Evolutionary conservation across 306 rosid species (phyloP).

Genomic region (Cicer arietinum): DNA sequence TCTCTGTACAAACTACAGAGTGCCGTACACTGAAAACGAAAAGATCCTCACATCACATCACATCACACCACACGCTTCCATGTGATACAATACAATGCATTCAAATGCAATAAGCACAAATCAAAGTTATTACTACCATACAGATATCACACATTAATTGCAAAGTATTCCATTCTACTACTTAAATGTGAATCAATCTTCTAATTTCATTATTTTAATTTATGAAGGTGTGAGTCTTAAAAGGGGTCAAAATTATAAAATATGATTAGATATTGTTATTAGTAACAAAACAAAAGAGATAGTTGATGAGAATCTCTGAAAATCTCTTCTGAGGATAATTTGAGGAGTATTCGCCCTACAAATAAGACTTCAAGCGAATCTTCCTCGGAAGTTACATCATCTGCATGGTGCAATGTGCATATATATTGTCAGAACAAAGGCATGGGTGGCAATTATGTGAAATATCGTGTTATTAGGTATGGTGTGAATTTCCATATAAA

Average conservation of each 20-base stretch:
- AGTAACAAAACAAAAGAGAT: too few species aligned
- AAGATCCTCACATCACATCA: background rate
- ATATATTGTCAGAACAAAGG: slow-evolving; percentile 32
- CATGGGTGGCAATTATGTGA: slow-evolving; percentile 28
- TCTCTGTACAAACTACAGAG: slow-evolving; percentile 24
- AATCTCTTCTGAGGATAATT: too few species aligned
- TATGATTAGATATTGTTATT: too few species aligned
- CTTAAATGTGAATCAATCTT: background rate
- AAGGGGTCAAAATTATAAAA: too few species aligned
- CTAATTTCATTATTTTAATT: background rate
- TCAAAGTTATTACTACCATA: too few species aligned
- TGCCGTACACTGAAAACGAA: slow-evolving; percentile 52
- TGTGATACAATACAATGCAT: slow-evolving; percentile 11
- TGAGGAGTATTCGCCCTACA: too few species aligned
- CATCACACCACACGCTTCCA: slow-evolving; percentile 24
- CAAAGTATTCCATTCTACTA: too few species aligned
- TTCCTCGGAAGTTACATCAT: slow-evolving; percentile 23
- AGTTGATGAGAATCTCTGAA: too few species aligned
- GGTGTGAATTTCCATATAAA: too few species aligned
- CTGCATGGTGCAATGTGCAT: slow-evolving; percentile 25
- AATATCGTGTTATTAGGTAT: background rate
- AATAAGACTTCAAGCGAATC: slow-evolving; percentile 14
- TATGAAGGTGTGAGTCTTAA: too few species aligned
- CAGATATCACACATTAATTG: too few species aligned
- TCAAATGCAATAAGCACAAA: background rate